Percentiles rank a stretch among this genome's conserved stretches.
Conservation (phyloP, 2,329 filamentous ascomycete species). For the Talaromyces sp. region DNA sequence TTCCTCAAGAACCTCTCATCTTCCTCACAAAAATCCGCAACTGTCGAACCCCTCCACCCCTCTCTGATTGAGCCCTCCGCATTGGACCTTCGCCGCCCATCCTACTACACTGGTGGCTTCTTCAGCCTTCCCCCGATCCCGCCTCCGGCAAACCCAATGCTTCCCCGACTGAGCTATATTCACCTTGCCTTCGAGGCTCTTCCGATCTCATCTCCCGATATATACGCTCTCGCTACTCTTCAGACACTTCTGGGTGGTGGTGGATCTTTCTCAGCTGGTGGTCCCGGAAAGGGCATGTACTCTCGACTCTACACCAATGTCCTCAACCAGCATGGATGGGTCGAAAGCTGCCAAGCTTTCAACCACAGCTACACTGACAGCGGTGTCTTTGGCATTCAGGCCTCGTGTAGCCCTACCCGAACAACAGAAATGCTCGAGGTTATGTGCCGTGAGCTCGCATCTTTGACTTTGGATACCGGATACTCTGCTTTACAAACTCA, state of each 20-base stretch:
- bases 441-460: conserved; percentile 86
- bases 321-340: conserved; percentile 95
- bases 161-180: conserved; percentile 84
- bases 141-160: conserved; percentile 73
- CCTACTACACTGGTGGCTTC: conserved; percentile 93
- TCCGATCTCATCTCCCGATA: conserved; percentile 85
- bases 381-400: conserved; percentile 91
- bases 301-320: conserved; percentile 96
- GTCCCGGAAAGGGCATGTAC: conserved; percentile 99
- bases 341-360: conserved; percentile 93
- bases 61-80: conserved; percentile 47
- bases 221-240: conserved; percentile 92
- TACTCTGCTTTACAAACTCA: conserved; percentile 69
- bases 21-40: conserved; percentile 63
- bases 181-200: conserved; percentile 95
- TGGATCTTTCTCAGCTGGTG: conserved; percentile 93
- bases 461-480: conserved; percentile 74
- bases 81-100: conserved; percentile 64
- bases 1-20: conserved; percentile 89
- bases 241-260: conserved; percentile 95
- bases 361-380: conserved; percentile 98
- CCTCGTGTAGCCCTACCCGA: conserved; percentile 77
- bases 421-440: conserved; percentile 87
- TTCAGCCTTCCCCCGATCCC: conserved; percentile 80
- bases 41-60: conserved; percentile 57